Base-by-base conservation (phyloP, 202 grass and related monocot genomes). In the Panicum hallii region DNA sequence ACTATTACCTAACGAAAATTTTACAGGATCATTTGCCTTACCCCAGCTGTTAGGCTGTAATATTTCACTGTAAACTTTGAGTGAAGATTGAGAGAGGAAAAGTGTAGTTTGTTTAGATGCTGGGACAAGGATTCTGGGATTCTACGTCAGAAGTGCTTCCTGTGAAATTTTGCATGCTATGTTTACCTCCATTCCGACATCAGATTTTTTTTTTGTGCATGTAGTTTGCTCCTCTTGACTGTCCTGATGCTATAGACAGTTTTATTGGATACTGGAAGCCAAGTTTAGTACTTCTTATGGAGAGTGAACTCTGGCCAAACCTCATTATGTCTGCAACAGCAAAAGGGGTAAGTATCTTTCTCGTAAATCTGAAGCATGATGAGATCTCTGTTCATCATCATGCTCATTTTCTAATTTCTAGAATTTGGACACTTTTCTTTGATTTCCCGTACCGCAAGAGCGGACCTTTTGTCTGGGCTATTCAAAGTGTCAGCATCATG, bases 241-340 rank as follows among this genome's bases (percentile, higher is more conserved):
- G 75, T 52, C 93, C 91, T 11, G 73, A 50, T 22, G 91, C 81
- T 73, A 74, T 96, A 73, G 76, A 91, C 49, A 91, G 72, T 68
- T 92, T 99, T 83, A 82, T 99, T 70, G 72, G 78, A 70, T 91
- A 99, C 74, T 99, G 93, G 97, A 87, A 94, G 9, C 97, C 97
- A 67, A 79, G 74, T 79, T 76, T 91, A 20, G 77, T 94, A 67
- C 87, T 96, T 88, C 86, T 99, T 81, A 91, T 99, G 89, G 96
- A 99, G 84, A 99, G 91, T 87, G 93, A 99, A 85, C 88, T 96
- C 60, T 99, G 96, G 93, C 93, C 97, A 80, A 96, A 95, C 83
- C 93, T 99, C 86, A 92, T 99, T 42, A 49, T 99, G 47, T 90
- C 88, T 62, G 91, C 93, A 60, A 54, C 96, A 77, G 72, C 90